A percentile compares a stretch with the other conserved stretches of the same genome.
Conservation (phyloP, 768 basidiomycete genomes). For the Trametes cinnabarina region DNA sequence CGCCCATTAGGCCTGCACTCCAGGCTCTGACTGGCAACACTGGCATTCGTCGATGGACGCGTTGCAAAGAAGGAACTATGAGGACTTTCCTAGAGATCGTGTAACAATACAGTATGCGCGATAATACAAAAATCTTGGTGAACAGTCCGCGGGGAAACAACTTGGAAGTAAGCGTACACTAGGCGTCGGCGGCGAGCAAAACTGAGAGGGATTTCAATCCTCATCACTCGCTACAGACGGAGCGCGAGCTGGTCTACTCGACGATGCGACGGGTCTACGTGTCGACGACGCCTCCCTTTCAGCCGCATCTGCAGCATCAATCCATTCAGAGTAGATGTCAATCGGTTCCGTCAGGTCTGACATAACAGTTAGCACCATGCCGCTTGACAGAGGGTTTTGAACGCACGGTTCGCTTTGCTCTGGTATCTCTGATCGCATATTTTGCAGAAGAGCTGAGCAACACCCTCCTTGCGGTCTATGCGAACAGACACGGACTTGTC, state of each 20-base stretch:
- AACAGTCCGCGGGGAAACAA: background rate
- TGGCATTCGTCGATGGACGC: background rate
- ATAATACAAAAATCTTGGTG: slow-evolving; percentile 7
- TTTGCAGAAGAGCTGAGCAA: slow-evolving; percentile 77
- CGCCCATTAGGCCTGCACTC: slow-evolving; percentile 8
- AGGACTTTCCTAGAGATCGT: background rate
- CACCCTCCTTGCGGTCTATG: slow-evolving; percentile 80
- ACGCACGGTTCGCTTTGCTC: slow-evolving; percentile 82
- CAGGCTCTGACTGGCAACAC: background rate
- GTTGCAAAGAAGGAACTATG: background rate
- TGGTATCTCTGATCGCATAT: slow-evolving; percentile 87
- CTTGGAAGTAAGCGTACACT: background rate
- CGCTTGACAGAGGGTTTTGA: background rate
- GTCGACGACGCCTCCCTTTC: slow-evolving; percentile 57
- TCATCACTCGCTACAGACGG: slow-evolving; percentile 47
- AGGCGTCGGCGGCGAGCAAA: background rate
- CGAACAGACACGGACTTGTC: slow-evolving; percentile 86
- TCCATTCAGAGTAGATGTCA: slow-evolving; percentile 91
- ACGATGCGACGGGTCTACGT: slow-evolving; percentile 55
- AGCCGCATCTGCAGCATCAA: slow-evolving; percentile 83
- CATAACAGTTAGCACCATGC: slow-evolving; percentile 21
- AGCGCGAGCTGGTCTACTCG: slow-evolving; percentile 42
- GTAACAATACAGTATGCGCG: slow-evolving; percentile 12
- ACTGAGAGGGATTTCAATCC: slow-evolving; percentile 36
- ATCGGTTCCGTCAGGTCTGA: slow-evolving; percentile 84